Base-by-base conservation (phyloP, 345 rosid genomes). In the Citrus cavaleriei region DNA sequence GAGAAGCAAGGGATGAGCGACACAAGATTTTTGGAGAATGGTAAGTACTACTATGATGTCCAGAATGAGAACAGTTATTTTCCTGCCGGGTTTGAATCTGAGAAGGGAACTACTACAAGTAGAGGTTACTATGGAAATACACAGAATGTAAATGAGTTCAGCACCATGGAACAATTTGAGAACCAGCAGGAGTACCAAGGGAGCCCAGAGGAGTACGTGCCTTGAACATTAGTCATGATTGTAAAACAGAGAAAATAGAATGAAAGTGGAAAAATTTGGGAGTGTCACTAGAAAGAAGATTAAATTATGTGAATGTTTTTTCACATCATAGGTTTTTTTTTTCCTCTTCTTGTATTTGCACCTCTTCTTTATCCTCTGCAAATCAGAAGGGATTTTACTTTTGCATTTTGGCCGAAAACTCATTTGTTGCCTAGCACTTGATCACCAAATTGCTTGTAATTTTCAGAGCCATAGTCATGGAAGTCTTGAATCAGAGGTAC, bases 1-100 rank as follows among this genome's bases (percentile, higher is more conserved):
- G 83, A 83, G 83, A 84, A 78, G 73, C 87, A 89, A 74, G 96
- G 92, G 51, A 88, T 86, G 93, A 92, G 93, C 18, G 91, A 91
- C 81, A 89, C 94, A 3, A 84, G 88, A 82, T 86, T 80, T 67
- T 18, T 86, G 83, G 90, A 77, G 68, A 85, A 85, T 22, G 92
- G 93, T 21, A 91, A 79, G 85, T 84, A 82, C 71, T 83, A 40
- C 62, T 67, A 84, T 72, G 70, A 80, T 68, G 77, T 63, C 10
- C 60, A 68, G 37, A 84, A 82, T 24, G 83, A 69, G 34, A 77
- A 81, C 10, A 70, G 21, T 30, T 60, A 86, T 54, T 18, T 69
- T 22, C 58, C 75, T 9, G 79, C 37, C 27, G 74, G 32, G 49
- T 66, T 73, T 19, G 80, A 59, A 32, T 22, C 78, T 46, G 82